Evolutionary conservation across 2,329 filamentous ascomycete species (phyloP).

Genomic region (Beauveria brongniartii): DNA sequence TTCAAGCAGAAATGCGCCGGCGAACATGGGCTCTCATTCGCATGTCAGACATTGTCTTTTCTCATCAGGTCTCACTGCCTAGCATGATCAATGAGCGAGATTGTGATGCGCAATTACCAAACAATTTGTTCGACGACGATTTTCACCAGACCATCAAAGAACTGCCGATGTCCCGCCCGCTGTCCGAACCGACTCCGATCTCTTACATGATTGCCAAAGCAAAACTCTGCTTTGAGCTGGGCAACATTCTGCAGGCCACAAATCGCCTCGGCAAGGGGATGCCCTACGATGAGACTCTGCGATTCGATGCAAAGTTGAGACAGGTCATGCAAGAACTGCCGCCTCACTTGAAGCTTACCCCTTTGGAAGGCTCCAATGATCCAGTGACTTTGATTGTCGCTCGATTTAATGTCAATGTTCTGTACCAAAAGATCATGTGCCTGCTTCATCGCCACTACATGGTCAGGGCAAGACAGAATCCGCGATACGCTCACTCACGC

Average conservation of each 20-base stretch:
- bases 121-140: conserved; percentile 76
- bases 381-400: conserved; percentile 80
- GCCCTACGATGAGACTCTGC: conserved; percentile 56
- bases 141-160: conserved; percentile 60
- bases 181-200: conserved; percentile 64
- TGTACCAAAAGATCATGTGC: conserved; percentile 84
- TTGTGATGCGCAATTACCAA: conserved; percentile 66
- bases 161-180: conserved; percentile 59
- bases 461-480: conserved; percentile 65
- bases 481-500: conserved; percentile 76
- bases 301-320: conserved; percentile 53
- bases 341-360: conserved; percentile 67
- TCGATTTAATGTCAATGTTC: conserved; percentile 72
- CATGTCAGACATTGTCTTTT: conserved; percentile 69
- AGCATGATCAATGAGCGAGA: conserved; percentile 66
- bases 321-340: conserved; percentile 61
- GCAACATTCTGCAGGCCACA: conserved; percentile 61
- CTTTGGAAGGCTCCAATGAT: conserved; percentile 68
- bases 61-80: conserved; percentile 60
- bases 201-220: conserved; percentile 73
- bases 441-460: conserved; percentile 85
- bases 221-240: conserved; percentile 59
- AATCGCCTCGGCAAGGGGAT: conserved; percentile 47
- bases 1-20: conserved; percentile 68
- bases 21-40: conserved; percentile 63